phyloP scores from a whole-genome alignment of 306 rosid genomes.

The Vachellia collinsii region DNA sequence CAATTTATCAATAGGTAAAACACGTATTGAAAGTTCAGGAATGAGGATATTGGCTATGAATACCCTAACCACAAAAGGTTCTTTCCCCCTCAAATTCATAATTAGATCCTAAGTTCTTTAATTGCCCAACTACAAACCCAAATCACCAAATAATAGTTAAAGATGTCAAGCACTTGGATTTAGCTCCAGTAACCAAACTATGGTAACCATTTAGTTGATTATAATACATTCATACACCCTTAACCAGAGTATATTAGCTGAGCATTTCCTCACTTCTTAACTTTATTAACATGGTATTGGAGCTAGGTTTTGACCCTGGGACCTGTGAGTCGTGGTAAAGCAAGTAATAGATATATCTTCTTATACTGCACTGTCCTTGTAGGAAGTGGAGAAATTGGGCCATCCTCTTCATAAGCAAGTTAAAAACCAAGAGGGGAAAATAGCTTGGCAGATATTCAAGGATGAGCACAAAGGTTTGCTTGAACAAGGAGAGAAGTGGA shows the following conservation, averaged over 20 bases:
- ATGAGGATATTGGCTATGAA: not conserved
- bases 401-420: slow-evolving; percentile 45
- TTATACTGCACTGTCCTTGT: not conserved
- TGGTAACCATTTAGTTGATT: too few species aligned
- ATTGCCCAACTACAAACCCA: not conserved
- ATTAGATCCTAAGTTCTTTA: not conserved
- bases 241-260: too few species aligned
- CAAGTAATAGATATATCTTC: not conserved
- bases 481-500: slow-evolving; percentile 59
- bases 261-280: too few species aligned
- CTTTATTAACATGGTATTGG: too few species aligned
- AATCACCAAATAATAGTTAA: not conserved
- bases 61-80: not conserved
- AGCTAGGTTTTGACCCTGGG: too few species aligned
- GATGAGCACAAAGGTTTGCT: slow-evolving; percentile 49
- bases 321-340: not conserved
- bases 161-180: too few species aligned
- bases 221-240: too few species aligned
- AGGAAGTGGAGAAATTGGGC: slow-evolving; percentile 57
- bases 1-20: not conserved
- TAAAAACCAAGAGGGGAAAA: slow-evolving; percentile 44
- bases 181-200: too few species aligned
- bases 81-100: not conserved
- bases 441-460: slow-evolving; percentile 57
- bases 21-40: not conserved